Percentiles rank a stretch among this genome's conserved stretches.
phyloP scores from a whole-genome alignment of 73 alveolate genomes.

The Tetrahymena elliotti region DNA sequence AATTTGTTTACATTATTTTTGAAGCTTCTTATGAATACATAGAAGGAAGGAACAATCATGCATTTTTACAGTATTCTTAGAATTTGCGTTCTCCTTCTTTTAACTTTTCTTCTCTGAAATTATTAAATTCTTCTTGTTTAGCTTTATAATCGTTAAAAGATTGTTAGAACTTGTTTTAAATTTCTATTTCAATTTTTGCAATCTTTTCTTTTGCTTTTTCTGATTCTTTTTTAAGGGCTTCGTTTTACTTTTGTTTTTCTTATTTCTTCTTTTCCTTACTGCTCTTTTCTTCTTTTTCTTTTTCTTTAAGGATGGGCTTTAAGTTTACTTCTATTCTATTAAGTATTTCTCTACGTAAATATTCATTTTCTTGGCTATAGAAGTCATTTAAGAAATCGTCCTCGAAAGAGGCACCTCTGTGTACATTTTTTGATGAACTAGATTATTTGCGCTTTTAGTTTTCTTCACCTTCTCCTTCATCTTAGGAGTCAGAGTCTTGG shows the following conservation, averaged over 20 bases:
- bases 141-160: not conserved
- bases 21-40: not conserved
- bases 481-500: not conserved
- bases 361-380: not conserved
- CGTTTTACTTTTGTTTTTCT: not conserved
- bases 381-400: not conserved
- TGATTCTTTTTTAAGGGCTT: not conserved
- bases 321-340: not conserved
- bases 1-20: not conserved
- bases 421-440: not conserved
- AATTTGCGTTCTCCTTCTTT: not conserved
- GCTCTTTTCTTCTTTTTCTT: not conserved
- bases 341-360: not conserved
- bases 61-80: not conserved
- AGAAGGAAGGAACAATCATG: not conserved
- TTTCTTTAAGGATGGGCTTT: not conserved
- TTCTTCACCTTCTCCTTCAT: not conserved
- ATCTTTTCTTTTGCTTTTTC: not conserved
- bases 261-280: not conserved
- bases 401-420: not conserved
- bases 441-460: not conserved
- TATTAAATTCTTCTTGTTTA: not conserved
- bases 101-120: not conserved
- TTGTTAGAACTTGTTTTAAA: not conserved
- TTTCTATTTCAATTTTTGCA: not conserved